Evolutionary conservation across 106 monocot genomes (phyloP).

Genomic region (Gastrodia elata): DNA sequence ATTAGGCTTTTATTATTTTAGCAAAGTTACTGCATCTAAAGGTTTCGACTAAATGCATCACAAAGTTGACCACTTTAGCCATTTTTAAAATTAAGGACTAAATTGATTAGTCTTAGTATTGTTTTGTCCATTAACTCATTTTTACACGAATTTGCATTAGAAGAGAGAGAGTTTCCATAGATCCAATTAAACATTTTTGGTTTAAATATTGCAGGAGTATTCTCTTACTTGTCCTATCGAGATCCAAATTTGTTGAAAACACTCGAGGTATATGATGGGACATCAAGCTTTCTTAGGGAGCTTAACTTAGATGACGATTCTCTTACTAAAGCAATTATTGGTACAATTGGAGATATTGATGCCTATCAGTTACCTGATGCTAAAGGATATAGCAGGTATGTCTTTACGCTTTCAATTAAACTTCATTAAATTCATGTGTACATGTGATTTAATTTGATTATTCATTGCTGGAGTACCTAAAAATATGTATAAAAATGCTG

Average conservation of each 20-base stretch:
- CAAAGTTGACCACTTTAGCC: too few relatives aligned
- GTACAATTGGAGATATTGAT: constrained; percentile 96
- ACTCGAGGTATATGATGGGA: constrained; percentile 88
- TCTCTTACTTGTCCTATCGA: constrained; percentile 91
- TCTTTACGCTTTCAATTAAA: background rate
- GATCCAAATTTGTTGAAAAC: constrained; percentile 96
- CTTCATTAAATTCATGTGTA: background rate
- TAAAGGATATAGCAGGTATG: constrained; percentile 93
- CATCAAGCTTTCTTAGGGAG: constrained; percentile 72
- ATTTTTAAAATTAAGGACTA: too few relatives aligned
- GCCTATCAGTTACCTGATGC: constrained; percentile 95
- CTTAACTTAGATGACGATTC: constrained; percentile 75
- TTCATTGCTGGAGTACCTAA: background rate
- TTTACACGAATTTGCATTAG: background rate
- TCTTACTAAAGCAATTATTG: constrained; percentile 94
- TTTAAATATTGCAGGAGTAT: constrained; percentile 48
- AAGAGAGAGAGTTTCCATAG: background rate
- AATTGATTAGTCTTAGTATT: too few relatives aligned
- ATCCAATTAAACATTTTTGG: background rate
- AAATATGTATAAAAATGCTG: background rate
- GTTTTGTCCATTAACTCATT: background rate
- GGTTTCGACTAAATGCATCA: too few relatives aligned
- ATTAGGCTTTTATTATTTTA: too few relatives aligned
- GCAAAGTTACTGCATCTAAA: too few relatives aligned
- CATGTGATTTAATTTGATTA: background rate